Evolutionary conservation across 306 rosid species (phyloP).

Genomic region (Dryas octopetala): DNA sequence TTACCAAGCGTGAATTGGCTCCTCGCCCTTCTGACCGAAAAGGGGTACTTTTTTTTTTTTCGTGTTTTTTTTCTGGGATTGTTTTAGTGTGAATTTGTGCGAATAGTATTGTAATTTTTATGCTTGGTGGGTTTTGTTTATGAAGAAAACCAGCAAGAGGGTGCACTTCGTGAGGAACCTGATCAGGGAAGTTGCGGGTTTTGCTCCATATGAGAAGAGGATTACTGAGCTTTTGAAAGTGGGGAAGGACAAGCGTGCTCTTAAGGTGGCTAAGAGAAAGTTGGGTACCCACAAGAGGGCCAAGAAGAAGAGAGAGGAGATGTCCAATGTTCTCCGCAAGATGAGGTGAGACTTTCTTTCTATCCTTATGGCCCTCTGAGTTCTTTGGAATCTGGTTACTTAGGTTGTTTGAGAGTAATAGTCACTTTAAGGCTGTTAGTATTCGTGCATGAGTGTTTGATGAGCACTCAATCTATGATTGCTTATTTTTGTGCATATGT

Average conservation of each 20-base stretch:
- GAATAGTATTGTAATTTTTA: background rate
- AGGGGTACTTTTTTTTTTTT: conserved; percentile 38
- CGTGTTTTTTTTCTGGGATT: background rate
- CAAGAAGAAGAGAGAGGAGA: conserved; percentile 81
- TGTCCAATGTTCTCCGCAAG: conserved; percentile 70
- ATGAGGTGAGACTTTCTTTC: conserved; percentile 46
- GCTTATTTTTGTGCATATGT: background rate
- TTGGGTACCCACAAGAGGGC: conserved; percentile 81
- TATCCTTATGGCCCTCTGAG: too few species aligned
- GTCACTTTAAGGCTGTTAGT: background rate
- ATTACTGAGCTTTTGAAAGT: conserved; percentile 78
- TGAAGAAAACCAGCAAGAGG: conserved; percentile 73
- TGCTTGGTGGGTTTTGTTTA: background rate
- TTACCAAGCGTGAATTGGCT: conserved; percentile 67
- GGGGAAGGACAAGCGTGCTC: conserved; percentile 76
- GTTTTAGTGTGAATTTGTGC: background rate
- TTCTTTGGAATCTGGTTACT: too few species aligned
- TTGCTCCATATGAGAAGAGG: conserved; percentile 79
- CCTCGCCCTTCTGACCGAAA: conserved; percentile 72
- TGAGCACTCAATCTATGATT: background rate
- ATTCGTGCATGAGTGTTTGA: background rate
- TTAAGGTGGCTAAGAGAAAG: conserved; percentile 75
- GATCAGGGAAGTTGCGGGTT: conserved; percentile 74
- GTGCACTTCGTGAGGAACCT: conserved; percentile 71
- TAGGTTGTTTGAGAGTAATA: background rate